A percentile compares a stretch with the other conserved stretches of the same genome.
Conservation (phyloP, 768 basidiomycete genomes). For the Boletus fagicola region DNA sequence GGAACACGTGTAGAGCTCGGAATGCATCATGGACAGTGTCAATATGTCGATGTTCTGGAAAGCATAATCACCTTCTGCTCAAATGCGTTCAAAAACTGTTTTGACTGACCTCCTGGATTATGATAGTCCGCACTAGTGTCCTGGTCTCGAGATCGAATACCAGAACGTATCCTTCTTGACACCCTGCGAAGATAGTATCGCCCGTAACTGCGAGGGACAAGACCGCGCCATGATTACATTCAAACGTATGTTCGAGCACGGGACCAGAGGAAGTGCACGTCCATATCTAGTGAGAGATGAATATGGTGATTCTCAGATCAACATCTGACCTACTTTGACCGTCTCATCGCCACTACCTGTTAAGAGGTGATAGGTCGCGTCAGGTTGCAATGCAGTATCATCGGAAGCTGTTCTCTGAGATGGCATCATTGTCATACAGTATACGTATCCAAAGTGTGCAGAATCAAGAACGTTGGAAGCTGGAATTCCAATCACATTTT, state of each 20-base stretch:
- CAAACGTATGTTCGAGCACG: constrained; percentile 59
- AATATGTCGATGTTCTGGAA: constrained; percentile 75
- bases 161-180: constrained; percentile 91
- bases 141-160: constrained; percentile 90
- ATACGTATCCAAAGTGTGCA: constrained; percentile 94
- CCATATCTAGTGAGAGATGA: constrained; percentile 56
- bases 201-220: constrained; percentile 72
- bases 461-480: constrained; percentile 74
- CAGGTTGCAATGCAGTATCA: constrained; percentile 23
- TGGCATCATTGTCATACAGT: constrained; percentile 65
- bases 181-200: constrained; percentile 87
- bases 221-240: constrained; percentile 75
- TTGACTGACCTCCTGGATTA: constrained; percentile 69
- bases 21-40: constrained; percentile 68
- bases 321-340: constrained; percentile 59
- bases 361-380: constrained; percentile 50
- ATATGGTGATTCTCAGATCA: background rate
- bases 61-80: background rate
- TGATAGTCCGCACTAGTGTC: constrained; percentile 81
- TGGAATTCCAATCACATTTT: constrained; percentile 50
- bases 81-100: background rate
- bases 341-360: constrained; percentile 91
- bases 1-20: constrained; percentile 63
- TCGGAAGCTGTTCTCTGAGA: constrained; percentile 39
- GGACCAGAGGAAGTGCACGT: constrained; percentile 47